Evolutionary conservation across 2,329 filamentous ascomycete species (phyloP), one percentile per base, ranked within the genome.

Genomic region (Zopfia rhizophila): DNA sequence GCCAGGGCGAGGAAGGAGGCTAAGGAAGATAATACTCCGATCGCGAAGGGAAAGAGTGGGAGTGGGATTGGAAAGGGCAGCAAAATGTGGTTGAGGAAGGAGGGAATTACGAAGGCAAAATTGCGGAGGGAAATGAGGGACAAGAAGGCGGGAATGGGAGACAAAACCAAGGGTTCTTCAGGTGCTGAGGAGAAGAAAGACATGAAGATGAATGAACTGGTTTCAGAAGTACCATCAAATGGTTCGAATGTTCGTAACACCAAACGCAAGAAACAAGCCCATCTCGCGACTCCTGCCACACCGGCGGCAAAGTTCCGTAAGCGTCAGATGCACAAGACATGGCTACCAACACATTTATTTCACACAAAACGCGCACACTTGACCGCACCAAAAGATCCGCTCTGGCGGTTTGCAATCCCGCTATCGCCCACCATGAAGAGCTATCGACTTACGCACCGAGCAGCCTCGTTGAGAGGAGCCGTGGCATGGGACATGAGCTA

Each of bases 401-500:
- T 94, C n/a, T 99, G 94, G 94, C 83, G 91, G 28, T 96, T 97
- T 70, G 85, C 90, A 1, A 77, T 97, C 17, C 91, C 92, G 0
- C 70, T 96, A 53, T 91, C 89, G 4, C 91, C 93, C 0, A 95
- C 89, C 19, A 87, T 91, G 65, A 99, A 99, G 76, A 86, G 88
- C 38, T 97, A 97, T 68, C 81, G 94, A 38, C 85, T 90, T 32
- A 94, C 90, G 0, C 91, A 97, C 75, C 85, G 92, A 54, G 87
- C 90, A 16, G 84, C 86, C 39, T 85, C 86, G 19, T 81, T 87
- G 39, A 84, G 87, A 55, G 92, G 94, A 4, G 88, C 88, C 16
- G 78, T 97, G 30, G 86, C 86, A 1, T 97, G 93, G 91, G 94
- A 99, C 72, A 90, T 85, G 78, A 97, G 92, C 68, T 99, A 97